These are phyloP conservation scores for Fusarium algeriense DNA, from an alignment of 2,329 filamentous ascomycete species.

Conservation along the genomic window DNA sequence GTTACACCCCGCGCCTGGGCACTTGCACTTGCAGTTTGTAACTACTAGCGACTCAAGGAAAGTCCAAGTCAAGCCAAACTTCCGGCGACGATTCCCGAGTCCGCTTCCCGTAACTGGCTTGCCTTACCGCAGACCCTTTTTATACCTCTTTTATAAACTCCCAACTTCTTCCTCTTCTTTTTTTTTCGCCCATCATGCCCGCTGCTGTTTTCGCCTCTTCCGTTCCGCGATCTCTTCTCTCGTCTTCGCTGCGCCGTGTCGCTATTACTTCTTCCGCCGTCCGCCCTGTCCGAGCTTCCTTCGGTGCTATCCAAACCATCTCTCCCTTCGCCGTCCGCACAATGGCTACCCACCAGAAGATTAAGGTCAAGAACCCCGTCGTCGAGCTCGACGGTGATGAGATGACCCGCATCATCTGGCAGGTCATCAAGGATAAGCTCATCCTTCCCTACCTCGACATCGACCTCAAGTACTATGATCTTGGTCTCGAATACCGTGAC, in stretches of 20 bases:
- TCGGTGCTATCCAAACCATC: conserved; percentile 54
- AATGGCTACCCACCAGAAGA: conserved; percentile 79
- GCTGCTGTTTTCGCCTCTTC: conserved; percentile 46
- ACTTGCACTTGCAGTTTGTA: conserved; percentile 31
- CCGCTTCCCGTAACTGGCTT: conserved; percentile 33
- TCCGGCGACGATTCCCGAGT: conserved; percentile 42
- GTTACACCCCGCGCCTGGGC: conserved; percentile 16
- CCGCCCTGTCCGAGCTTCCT: conserved; percentile 61
- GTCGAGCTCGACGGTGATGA: conserved; percentile 95
- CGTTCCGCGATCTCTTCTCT: conserved; percentile 50
- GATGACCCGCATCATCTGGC: conserved; percentile 99
- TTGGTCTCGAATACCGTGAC: conserved; percentile 94
- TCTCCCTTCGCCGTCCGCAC: conserved; percentile 74
- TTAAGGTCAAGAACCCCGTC: conserved; percentile 99
- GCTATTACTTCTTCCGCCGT: conserved; percentile 42
- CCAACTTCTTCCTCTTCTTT: conserved; percentile 36
- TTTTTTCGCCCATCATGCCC: conserved; percentile 47
- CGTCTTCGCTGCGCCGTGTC: conserved; percentile 48
- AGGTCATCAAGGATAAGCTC: conserved; percentile 99
- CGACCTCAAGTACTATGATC: conserved; percentile 97
- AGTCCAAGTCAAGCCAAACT: conserved; percentile 22
- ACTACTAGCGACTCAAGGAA: conserved; percentile 4
- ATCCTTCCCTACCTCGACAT: conserved; percentile 96
- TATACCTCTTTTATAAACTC: conserved; percentile 45
- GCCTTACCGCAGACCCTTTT: conserved; percentile 32